Percentiles rank a stretch among this genome's conserved stretches.
Evolutionary conservation across 331 rosid species (phyloP).

Genomic region (Dryas integrifolia): DNA sequence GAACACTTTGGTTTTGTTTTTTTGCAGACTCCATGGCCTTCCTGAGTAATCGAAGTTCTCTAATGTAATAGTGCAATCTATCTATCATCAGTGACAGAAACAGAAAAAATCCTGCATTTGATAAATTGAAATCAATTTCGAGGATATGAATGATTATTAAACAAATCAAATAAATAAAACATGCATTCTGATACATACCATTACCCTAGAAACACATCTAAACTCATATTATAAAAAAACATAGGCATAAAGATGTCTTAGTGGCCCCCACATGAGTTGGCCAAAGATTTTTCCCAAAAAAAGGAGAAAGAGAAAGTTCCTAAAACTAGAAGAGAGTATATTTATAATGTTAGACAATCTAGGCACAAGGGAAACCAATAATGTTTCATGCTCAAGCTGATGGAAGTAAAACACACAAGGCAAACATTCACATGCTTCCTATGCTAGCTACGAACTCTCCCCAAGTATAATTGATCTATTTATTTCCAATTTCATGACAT

Average conservation of each 20-base stretch:
- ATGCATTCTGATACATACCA: background rate
- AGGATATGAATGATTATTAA: background rate
- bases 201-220: background rate
- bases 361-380: background rate
- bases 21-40: slow-evolving; percentile 64
- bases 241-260: background rate
- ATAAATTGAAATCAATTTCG: slow-evolving; percentile 15
- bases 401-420: background rate
- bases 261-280: background rate
- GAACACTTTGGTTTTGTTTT: slow-evolving; percentile 60
- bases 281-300: background rate
- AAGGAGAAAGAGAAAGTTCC: background rate
- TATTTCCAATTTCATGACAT: background rate
- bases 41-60: slow-evolving; percentile 73
- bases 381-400: background rate
- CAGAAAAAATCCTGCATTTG: slow-evolving; percentile 61
- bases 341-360: background rate
- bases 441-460: background rate
- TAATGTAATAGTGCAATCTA: slow-evolving; percentile 76
- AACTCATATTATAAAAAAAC: background rate
- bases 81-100: slow-evolving; percentile 76
- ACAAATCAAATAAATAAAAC: background rate
- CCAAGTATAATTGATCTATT: background rate
- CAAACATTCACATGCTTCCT: background rate
- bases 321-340: background rate